Evolutionary conservation across 1,139 yeast genomes (phyloP).

Genomic region (Saccharomyces uvarum): DNA sequence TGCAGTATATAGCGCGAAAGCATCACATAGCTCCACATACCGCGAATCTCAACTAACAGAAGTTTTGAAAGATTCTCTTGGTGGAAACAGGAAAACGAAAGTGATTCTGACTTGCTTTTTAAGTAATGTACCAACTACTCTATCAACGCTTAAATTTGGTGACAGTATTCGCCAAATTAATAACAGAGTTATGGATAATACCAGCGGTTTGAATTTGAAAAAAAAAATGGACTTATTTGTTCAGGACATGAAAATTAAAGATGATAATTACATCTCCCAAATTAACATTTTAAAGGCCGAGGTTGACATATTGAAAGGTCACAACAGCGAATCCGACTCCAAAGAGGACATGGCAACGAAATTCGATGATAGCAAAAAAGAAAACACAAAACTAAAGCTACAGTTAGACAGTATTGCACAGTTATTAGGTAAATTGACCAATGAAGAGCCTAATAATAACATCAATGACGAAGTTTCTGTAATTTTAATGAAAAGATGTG

Average conservation of each 20-base stretch:
- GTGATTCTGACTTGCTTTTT: constrained; percentile 69
- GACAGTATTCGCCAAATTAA: constrained; percentile 66
- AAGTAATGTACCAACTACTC: constrained; percentile 57
- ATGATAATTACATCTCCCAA: constrained; percentile 39
- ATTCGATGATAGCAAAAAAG: constrained; percentile 36
- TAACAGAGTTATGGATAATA: constrained; percentile 59
- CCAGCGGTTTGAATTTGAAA: constrained; percentile 51
- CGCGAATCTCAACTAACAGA: constrained; percentile 80
- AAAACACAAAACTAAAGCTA: constrained; percentile 40
- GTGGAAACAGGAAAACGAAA: constrained; percentile 81
- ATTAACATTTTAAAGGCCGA: constrained; percentile 48
- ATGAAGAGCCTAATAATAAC: not conserved
- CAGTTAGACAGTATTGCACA: constrained; percentile 37
- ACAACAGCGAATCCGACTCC: constrained; percentile 2
- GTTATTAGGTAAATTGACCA: constrained; percentile 19
- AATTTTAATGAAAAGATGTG: constrained; percentile 21
- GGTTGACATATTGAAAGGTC: constrained; percentile 41
- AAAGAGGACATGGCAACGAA: constrained; percentile 28
- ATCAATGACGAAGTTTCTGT: constrained; percentile 8
- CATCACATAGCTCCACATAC: constrained; percentile 61
- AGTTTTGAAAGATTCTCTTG: constrained; percentile 74
- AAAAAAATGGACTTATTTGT: constrained; percentile 45
- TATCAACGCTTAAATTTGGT: constrained; percentile 76
- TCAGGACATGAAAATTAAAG: constrained; percentile 41
- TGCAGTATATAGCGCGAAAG: not conserved